Base-by-base conservation (phyloP, 1,139 yeast species). In the Scheffersomyces quercinus region DNA sequence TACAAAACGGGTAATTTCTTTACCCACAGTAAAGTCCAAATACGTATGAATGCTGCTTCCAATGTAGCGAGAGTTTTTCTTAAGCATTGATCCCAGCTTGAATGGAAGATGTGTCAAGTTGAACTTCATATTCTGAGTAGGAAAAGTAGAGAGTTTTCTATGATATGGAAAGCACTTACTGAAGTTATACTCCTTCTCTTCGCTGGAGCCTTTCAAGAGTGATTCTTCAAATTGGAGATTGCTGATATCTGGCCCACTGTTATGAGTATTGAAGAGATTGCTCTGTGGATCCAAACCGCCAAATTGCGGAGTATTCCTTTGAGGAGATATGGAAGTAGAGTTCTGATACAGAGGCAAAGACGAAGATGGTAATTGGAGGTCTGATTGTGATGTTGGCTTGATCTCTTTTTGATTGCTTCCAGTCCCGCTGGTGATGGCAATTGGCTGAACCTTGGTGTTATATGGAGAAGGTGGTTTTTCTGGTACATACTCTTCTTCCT, bases 111-210 rank as follows among this genome's bases (percentile, higher is more conserved):
- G 55, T 1, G 65, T 73, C 55, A 60, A 69, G 64, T 67, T 68
- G 41, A 81, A 67, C 45, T 71, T 75, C 30, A 76, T 60, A 28
- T 82, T 81, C 52, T 84, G 91, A 0, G 93, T 84, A 16, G 78
- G 75, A 59, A 77, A 84, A 32, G 83, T 81, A 34, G 79, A 73
- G 41, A 82, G 73, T 56, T 85, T 84, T 44, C 96, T 71, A 60
- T 86, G 88, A 45, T 83, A 79, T 1, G 97, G 97, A 65, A 88
- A 90, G 54, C 95, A 88, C 55, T 83, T 85, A 13, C 84, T 82
- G 62, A 83, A 88, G 45, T 83, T 75, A 50, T 79, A 73, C 59
- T 88, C 95, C 47, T 79, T 77, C 38, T 68, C 68, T 50, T 75
- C 77, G 46, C 65, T 67, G 28, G 67, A 55, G 28, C 57, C 58